A percentile compares a stretch with the other conserved stretches of the same genome.
Evolutionary conservation across 2,329 filamentous ascomycete species (phyloP).

Genomic region (Rutstroemia sp.): DNA sequence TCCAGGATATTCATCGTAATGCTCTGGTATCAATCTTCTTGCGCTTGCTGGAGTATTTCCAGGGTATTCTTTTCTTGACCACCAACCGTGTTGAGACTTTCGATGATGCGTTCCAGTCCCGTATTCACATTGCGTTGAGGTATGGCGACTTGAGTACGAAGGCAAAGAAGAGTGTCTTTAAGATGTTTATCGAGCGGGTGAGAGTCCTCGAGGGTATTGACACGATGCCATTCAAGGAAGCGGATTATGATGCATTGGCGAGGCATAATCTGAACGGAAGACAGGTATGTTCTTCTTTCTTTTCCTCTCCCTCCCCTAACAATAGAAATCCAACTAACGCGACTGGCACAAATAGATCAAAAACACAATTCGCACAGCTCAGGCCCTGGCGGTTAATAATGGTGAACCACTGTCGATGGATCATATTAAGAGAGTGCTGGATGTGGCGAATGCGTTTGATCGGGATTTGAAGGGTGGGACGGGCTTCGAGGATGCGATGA

Average conservation of each 20-base stretch:
- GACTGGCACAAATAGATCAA: constrained; percentile 53
- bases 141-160: constrained; percentile 68
- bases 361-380: constrained; percentile 76
- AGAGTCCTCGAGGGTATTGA: constrained; percentile 54
- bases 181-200: constrained; percentile 73
- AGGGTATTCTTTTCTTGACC: constrained; percentile 83
- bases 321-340: constrained; percentile 31
- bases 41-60: constrained; percentile 81
- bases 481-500: constrained; percentile 78
- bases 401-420: constrained; percentile 63
- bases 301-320: background rate
- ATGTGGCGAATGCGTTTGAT: constrained; percentile 77
- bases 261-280: constrained; percentile 62
- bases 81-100: constrained; percentile 86
- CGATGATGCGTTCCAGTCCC: constrained; percentile 82
- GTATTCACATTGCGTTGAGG: constrained; percentile 77
- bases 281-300: constrained; percentile 39
- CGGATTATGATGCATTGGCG: constrained; percentile 59
- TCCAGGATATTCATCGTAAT: constrained; percentile 79
- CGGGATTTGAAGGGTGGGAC: constrained; percentile 73
- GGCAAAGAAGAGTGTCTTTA: constrained; percentile 74
- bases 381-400: constrained; percentile 74
- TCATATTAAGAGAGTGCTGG: constrained; percentile 76
- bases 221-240: constrained; percentile 54
- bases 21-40: constrained; percentile 83